Base-by-base conservation (phyloP, 305 asterid species). In the Rubia peregrina region DNA sequence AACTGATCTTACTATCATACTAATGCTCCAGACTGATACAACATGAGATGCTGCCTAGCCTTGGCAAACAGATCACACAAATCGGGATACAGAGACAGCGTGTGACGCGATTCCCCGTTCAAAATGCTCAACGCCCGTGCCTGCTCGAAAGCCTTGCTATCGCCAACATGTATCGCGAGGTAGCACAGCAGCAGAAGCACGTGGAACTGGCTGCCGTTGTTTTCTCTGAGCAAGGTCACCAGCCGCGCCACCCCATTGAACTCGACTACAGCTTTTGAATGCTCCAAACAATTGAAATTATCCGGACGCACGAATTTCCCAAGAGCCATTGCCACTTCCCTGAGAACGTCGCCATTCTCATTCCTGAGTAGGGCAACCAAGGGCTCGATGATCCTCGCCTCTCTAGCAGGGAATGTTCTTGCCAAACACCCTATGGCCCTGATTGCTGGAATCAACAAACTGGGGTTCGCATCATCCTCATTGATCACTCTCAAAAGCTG, bases 41-140 rank as follows among this genome's bases (percentile, higher is more conserved):
- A 83, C 17, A 87, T 80, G 72, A 89, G 96, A 73, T 82, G 84
- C 60, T 87, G 85, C 75, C 88, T 85, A 19, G 93, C 93, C 83
- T 77, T 82, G 40, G 83, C 81, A 79, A 84, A 85, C 72, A 87
- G 38, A 3, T 87, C 91, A 66, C 77, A 81, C 73, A 85, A 59
- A 9, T 85, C 80, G 3, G 93, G 86, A 74, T 76, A 57, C 26
- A 76, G 87, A 3, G 72, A 11, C 38, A 79, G 74, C 7, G 66
- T 75, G 67, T 81, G 77, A 21, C 86, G 76, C 19, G 88, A 85
- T 49, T 79, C 89, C 3, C 83, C 85, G 64, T 85, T 90, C 51
- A 89, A 70, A 71, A 87, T 77, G 10, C 77, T 82, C 82, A 87
- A 21, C 0, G 82, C 90, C 44, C 75, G 75, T 3, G 78, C 87